Evolutionary conservation across 257 asterid species (phyloP), one percentile per base, ranked within the genome.

Genomic region (Thymus mandschuricus): DNA sequence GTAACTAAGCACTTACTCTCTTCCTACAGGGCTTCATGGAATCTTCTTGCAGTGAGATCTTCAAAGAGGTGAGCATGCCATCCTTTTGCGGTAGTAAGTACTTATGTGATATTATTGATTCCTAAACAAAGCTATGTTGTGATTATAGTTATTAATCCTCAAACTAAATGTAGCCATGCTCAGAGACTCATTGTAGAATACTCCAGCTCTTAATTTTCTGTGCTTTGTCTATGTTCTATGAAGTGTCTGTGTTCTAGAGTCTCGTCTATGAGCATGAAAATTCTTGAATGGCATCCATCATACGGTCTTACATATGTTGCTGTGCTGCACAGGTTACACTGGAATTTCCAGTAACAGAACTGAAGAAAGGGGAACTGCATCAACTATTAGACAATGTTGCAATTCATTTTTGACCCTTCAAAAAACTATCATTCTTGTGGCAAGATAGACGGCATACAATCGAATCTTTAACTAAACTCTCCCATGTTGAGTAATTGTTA

Each of bases 11-110:
- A 44, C 64, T 52, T 56, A 34, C 64, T 40, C 61, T 66, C 76
- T 70, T 63, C 58, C 61, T 78, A 30, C 81, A 93, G 97, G 97
- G 96, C 45, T 93, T 93, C 80, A 69, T 74, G 63, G 87, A 83
- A 81, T 79, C 82, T 70, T 86, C 84, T 80, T 74, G 81, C 78
- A 89, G 98, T 71, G 82, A 86, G 78, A 86, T 89, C 75, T 93
- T 93, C 82, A 84, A 86, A 63, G 97, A 91, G 96, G 97, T 92
- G 73, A 78, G 87, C 56, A 31, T 72, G 31, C 55, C 40, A 59
- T 57, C 54, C 69, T 57, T 59, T 76, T 64, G 38, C 60, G 34
- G 48, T 29, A n/a, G 60, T 50, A 30, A 46, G 27, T 34, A 6
- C 15, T 13, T 29, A 10, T 54, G 69, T 43, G 29, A 11, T 70